Percentiles rank a stretch among this genome's conserved stretches.
These are phyloP conservation scores for Hortiboletus flavorubellus DNA, from an alignment of 768 basidiomycete species.

Conservation along the genomic window DNA sequence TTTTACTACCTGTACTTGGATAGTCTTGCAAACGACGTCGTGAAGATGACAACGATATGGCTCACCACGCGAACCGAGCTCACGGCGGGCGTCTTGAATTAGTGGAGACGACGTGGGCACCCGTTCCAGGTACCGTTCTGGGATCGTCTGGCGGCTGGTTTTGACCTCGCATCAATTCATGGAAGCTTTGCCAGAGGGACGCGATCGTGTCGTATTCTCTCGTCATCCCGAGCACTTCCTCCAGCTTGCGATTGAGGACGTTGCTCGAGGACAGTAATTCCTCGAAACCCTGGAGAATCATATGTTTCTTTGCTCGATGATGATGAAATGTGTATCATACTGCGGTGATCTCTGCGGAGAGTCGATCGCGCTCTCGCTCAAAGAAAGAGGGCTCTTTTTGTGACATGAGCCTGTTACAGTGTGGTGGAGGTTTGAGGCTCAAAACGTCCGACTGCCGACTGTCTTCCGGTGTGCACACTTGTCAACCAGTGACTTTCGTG, in stretches of 20 bases:
- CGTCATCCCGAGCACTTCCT: conserved; percentile 91
- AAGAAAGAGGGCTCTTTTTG: conserved; percentile 58
- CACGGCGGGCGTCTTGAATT: conserved; percentile 28
- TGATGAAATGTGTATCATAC: conserved; percentile 39
- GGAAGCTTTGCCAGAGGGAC: conserved; percentile 77
- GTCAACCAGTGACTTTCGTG: too few species aligned
- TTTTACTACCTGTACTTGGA: conserved; percentile 37
- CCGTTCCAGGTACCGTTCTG: conserved; percentile 60
- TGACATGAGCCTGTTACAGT: conserved; percentile 16
- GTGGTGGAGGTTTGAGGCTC: too few species aligned
- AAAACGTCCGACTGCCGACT: too few species aligned
- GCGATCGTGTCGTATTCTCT: conserved; percentile 90
- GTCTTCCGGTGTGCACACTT: too few species aligned
- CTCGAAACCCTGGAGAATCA: conserved; percentile 67
- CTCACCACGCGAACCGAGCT: conserved; percentile 11
- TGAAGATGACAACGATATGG: conserved; percentile 19
- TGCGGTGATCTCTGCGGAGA: conserved; percentile 69
- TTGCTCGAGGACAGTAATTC: conserved; percentile 84
- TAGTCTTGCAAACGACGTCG: conserved; percentile 30
- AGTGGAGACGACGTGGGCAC: conserved; percentile 55
- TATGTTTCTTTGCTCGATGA: not conserved
- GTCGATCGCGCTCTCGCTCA: conserved; percentile 72
- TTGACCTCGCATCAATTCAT: conserved; percentile 66
- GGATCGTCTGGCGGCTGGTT: conserved; percentile 30
- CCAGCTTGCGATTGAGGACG: conserved; percentile 82